Percentiles rank a stretch among this genome's conserved stretches.
Evolutionary conservation across 2,329 filamentous ascomycete genomes (phyloP).

Genomic region (Phaeosphaeria sp.): DNA sequence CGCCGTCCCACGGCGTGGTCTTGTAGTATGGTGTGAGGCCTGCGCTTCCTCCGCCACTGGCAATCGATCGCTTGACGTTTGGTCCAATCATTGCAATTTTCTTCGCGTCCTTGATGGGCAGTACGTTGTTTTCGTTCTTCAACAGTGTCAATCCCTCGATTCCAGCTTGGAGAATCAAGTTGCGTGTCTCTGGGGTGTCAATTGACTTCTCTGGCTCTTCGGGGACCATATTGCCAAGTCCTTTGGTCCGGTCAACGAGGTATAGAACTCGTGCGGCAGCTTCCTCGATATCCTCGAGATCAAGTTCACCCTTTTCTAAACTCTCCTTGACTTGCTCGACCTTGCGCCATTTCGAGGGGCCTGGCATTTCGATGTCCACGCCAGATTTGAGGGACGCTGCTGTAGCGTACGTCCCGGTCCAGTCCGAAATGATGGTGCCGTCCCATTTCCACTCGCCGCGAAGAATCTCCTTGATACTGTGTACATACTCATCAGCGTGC

Average conservation of each 20-base stretch:
- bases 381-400: constrained; percentile 48
- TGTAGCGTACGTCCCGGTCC: constrained; percentile 51
- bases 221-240: constrained; percentile 61
- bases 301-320: constrained; percentile 44
- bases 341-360: constrained; percentile 50
- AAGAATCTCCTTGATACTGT: constrained; percentile 52
- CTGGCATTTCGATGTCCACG: constrained; percentile 52
- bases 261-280: constrained; percentile 66
- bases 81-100: constrained; percentile 72
- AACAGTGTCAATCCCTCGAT: constrained; percentile 69
- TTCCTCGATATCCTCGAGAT: constrained; percentile 57
- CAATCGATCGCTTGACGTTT: constrained; percentile 71
- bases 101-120: constrained; percentile 64
- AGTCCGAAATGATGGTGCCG: constrained; percentile 54
- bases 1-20: constrained; percentile 69
- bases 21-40: constrained; percentile 74
- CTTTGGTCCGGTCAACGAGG: constrained; percentile 67
- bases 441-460: constrained; percentile 51
- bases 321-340: constrained; percentile 43
- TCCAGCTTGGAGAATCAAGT: constrained; percentile 67
- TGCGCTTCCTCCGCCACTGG: constrained; percentile 72
- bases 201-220: constrained; percentile 65
- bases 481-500: constrained; percentile 48
- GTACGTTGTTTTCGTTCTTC: constrained; percentile 66
- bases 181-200: constrained; percentile 61